phyloP scores from a whole-genome alignment of 331 rosid genomes.

The Acacia concinna region DNA sequence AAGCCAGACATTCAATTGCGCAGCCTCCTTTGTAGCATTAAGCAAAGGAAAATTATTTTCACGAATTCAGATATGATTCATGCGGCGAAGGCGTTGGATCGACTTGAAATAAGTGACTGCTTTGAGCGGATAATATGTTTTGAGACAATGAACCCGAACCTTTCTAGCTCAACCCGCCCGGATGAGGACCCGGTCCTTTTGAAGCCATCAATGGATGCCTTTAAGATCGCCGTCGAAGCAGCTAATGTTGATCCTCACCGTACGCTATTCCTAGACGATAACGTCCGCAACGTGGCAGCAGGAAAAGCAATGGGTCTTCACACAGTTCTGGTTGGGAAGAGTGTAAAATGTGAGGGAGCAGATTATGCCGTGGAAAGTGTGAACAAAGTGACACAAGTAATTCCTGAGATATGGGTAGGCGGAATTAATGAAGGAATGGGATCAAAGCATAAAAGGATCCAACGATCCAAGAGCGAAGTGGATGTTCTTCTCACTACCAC shows the following conservation, averaged over 20 bases:
- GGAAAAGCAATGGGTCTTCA: conserved; percentile 71
- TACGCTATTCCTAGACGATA: conserved; percentile 84
- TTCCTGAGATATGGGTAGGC: conserved; percentile 63
- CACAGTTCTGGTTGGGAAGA: conserved; percentile 75
- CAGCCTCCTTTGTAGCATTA: conserved; percentile 54
- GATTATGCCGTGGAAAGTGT: conserved; percentile 58
- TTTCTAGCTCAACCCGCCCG: conserved; percentile 49
- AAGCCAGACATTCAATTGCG: conserved; percentile 66
- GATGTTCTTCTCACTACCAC: conserved; percentile 48
- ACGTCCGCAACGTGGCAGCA: conserved; percentile 56
- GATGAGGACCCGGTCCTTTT: conserved; percentile 70
- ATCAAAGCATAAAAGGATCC: conserved; percentile 28
- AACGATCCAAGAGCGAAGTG: conserved; percentile 56
- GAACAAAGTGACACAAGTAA: conserved; percentile 36
- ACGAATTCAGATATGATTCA: conserved; percentile 81
- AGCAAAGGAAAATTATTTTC: conserved; percentile 69
- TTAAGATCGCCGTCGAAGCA: conserved; percentile 51
- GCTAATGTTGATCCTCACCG: conserved; percentile 68
- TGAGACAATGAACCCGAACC: conserved; percentile 86
- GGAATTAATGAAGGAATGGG: conserved; percentile 31
- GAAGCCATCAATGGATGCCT: conserved; percentile 75
- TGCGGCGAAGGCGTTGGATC: conserved; percentile 59
- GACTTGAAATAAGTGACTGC: conserved; percentile 61
- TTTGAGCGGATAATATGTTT: conserved; percentile 77
- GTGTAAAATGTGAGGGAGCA: conserved; percentile 53